A percentile compares a stretch with the other conserved stretches of the same genome.
phyloP scores from a whole-genome alignment of 73 alveolate genomes.

The Halteria grandinella region DNA sequence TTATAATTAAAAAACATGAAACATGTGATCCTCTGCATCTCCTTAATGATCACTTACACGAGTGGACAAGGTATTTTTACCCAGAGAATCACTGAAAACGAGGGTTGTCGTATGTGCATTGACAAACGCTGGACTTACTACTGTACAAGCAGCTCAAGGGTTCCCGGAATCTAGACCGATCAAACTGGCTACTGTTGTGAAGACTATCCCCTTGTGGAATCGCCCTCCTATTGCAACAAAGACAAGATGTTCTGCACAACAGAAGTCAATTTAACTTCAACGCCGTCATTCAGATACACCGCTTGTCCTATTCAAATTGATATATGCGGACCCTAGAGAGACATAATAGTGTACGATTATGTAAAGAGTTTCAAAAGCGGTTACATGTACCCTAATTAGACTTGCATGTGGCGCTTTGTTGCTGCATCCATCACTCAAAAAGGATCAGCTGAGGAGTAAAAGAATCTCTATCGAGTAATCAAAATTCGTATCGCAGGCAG shows the following conservation, averaged over 20 bases:
- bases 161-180: no score
- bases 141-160: no score
- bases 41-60: no score
- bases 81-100: no score
- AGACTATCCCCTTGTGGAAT: neutral
- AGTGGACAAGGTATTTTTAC: no score
- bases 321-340: conserved; percentile 26
- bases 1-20: no score
- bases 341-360: conserved; percentile 7
- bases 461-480: neutral
- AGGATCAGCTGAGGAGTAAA: neutral
- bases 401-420: conserved; percentile 32
- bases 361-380: neutral
- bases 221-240: neutral
- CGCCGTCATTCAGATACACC: neutral
- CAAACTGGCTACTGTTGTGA: conserved; percentile 37
- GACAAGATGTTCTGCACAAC: neutral
- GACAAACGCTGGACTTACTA: no score
- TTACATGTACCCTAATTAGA: neutral
- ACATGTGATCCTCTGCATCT: no score
- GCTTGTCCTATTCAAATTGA: neutral
- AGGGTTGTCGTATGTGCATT: no score
- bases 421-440: no score
- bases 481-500: conserved; percentile 12
- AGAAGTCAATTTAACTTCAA: neutral